These are phyloP conservation scores for Talaromyces amestolkiae DNA, from an alignment of 2,329 filamentous ascomycete species.

Conservation along the genomic window DNA sequence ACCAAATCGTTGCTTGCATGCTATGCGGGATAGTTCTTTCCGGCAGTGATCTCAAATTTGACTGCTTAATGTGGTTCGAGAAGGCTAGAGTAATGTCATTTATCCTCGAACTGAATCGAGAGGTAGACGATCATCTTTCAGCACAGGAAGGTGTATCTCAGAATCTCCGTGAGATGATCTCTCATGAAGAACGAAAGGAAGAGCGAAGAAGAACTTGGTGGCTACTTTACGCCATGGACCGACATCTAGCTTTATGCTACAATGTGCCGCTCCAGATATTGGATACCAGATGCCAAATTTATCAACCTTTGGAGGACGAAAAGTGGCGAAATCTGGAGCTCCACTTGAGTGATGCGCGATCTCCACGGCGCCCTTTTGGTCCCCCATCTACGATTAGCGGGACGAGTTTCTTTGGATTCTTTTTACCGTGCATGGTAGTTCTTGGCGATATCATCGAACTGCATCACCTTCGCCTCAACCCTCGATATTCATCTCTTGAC, in stretches of 20 bases:
- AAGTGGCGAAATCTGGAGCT: conserved; percentile 2
- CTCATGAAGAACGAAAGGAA: background rate
- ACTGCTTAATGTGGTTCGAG: conserved; percentile 7
- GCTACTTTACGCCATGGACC: conserved; percentile 10
- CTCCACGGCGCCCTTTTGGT: conserved; percentile 5
- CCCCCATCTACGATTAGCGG: background rate
- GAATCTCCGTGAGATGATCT: background rate
- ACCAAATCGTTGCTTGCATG: conserved; percentile 5
- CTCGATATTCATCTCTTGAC: background rate
- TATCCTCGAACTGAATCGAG: conserved; percentile 4
- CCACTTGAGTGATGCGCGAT: background rate
- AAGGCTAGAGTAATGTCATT: conserved; percentile 7
- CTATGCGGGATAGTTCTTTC: conserved; percentile 4
- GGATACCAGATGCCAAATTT: conserved; percentile 3
- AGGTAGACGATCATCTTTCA: background rate
- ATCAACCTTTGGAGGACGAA: background rate
- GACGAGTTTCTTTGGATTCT: background rate
- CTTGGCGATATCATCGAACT: conserved; percentile 1
- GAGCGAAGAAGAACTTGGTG: conserved; percentile 5
- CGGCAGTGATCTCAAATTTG: conserved; percentile 6
- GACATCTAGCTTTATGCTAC: conserved; percentile 7
- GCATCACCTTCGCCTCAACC: conserved; percentile 5
- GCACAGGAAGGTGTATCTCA: background rate
- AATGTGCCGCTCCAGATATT: background rate
- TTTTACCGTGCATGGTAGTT: conserved; percentile 4